Evolutionary conservation across 805 yeast species (phyloP).

Genomic region (Kuraishia floccosa): DNA sequence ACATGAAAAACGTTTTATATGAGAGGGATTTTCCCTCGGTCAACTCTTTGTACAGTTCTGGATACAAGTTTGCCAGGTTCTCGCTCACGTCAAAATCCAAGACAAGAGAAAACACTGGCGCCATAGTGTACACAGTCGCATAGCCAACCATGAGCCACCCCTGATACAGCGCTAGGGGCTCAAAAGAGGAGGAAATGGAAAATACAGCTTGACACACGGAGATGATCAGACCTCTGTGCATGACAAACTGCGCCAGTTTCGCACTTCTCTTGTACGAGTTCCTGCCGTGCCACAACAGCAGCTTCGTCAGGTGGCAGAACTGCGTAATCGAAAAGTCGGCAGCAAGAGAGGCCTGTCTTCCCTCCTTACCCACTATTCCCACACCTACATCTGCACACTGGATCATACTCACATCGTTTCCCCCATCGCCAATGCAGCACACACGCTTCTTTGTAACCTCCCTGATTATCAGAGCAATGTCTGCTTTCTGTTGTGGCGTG

Average conservation of each 20-base stretch:
- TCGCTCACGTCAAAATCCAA: constrained; percentile 88
- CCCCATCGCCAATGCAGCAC: constrained; percentile 98
- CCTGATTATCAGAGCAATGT: constrained; percentile 75
- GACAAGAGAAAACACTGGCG: constrained; percentile 91
- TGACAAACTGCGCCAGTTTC: constrained; percentile 88
- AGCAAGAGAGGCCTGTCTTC: constrained; percentile 92
- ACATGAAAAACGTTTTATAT: constrained; percentile 77
- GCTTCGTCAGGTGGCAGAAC: constrained; percentile 78
- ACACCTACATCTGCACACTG: constrained; percentile 99
- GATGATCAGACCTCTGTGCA: constrained; percentile 90
- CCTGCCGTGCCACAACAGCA: constrained; percentile 95
- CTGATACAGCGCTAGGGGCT: constrained; percentile 88
- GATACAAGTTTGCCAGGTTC: constrained; percentile 78
- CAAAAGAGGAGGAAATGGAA: constrained; percentile 77
- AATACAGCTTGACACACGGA: constrained; percentile 93
- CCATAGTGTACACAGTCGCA: constrained; percentile 95
- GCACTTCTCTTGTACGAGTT: constrained; percentile 95
- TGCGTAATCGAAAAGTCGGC: constrained; percentile 94
- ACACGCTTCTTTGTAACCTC: constrained; percentile 78
- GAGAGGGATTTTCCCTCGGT: constrained; percentile 82
- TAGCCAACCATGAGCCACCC: constrained; percentile 99
- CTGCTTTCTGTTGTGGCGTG: constrained; percentile 98
- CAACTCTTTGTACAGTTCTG: constrained; percentile 88
- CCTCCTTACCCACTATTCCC: constrained; percentile 98
- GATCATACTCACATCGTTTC: constrained; percentile 98